Evolutionary conservation across 2,329 filamentous ascomycete genomes (phyloP).

Genomic region (Stromatinia cepivora): DNA sequence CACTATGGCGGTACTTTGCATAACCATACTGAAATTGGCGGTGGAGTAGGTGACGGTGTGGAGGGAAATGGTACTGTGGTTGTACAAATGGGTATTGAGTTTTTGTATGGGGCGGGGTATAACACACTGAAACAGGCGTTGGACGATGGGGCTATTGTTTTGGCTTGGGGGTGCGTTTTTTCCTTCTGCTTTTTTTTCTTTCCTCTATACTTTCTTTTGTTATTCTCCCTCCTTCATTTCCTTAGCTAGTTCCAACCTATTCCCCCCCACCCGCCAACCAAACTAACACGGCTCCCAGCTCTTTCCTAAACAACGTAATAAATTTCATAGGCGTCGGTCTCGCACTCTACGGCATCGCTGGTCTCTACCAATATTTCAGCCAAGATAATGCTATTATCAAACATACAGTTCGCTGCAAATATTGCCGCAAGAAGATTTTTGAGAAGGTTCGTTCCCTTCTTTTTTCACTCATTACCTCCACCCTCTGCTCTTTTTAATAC

Average conservation of each 20-base stretch:
- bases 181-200: background rate
- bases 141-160: conserved; percentile 68
- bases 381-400: conserved; percentile 67
- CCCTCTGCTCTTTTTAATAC: background rate
- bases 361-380: conserved; percentile 58
- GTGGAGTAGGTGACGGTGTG: background rate
- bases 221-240: background rate
- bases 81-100: background rate
- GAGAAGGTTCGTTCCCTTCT: conserved; percentile 52
- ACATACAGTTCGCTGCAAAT: conserved; percentile 66
- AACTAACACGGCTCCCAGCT: conserved; percentile 41
- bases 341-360: conserved; percentile 63
- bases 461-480: background rate
- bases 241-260: background rate
- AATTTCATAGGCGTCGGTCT: conserved; percentile 67
- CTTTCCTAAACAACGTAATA: conserved; percentile 63
- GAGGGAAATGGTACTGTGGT: background rate
- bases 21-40: conserved; percentile 8
- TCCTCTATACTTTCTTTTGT: background rate
- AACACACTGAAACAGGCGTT: conserved; percentile 69
- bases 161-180: conserved; percentile 65
- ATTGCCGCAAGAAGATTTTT: conserved; percentile 63
- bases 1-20: conserved; percentile 43
- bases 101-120: conserved; percentile 50
- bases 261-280: too few species aligned